phyloP scores from a whole-genome alignment of 345 rosid species.

The Garcia nutans region DNA sequence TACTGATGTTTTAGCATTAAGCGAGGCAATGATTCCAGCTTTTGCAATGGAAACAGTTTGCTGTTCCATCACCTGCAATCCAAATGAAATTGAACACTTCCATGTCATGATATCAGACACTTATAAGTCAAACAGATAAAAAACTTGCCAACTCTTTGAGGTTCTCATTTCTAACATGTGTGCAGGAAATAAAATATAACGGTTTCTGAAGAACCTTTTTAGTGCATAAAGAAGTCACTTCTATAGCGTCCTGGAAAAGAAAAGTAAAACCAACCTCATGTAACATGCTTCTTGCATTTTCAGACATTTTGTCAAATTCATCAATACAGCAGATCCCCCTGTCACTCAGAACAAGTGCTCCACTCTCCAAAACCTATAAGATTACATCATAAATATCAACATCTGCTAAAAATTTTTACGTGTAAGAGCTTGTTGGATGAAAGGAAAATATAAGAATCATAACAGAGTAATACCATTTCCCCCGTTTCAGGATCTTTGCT shows the following conservation, averaged over 20 bases:
- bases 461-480: too few species aligned
- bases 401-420: too few species aligned
- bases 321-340: too few species aligned
- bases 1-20: slow-evolving; percentile 89
- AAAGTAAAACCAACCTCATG: slow-evolving; percentile 66
- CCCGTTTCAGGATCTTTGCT: too few species aligned
- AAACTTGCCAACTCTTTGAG: not conserved
- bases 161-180: slow-evolving; percentile 14
- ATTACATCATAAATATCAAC: too few species aligned
- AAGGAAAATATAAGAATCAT: too few species aligned
- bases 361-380: too few species aligned
- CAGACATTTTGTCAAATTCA: too few species aligned
- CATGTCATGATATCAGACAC: slow-evolving; percentile 1
- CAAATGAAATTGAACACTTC: slow-evolving; percentile 10
- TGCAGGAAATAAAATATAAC: not conserved
- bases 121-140: not conserved
- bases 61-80: slow-evolving; percentile 86
- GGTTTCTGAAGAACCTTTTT: not conserved
- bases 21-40: slow-evolving; percentile 95
- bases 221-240: not conserved
- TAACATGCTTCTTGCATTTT: slow-evolving; percentile 95
- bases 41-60: slow-evolving; percentile 94
- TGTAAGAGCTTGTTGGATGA: too few species aligned
- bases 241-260: not conserved
- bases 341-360: too few species aligned